Percentiles rank a stretch among this genome's conserved stretches.
Evolutionary conservation across 192 early-diverging fungal species (phyloP).

Genomic region (Linnemannia schmuckeri): DNA sequence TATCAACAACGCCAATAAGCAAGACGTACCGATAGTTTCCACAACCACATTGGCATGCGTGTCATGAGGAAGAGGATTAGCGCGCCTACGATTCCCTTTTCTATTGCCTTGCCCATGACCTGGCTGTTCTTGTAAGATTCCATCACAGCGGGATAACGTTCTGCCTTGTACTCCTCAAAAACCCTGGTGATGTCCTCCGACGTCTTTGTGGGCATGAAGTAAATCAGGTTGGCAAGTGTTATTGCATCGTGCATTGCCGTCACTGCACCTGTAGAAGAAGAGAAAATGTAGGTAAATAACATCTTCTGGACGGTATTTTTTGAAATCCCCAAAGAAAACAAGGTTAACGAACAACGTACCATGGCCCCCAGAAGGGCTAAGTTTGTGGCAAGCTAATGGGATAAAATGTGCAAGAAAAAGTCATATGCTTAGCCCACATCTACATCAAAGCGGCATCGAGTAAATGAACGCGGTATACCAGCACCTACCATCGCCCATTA

Average conservation of each 20-base stretch:
- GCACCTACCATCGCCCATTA: constrained; percentile 18
- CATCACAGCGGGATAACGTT: constrained; percentile 19
- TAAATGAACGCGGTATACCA: neutral
- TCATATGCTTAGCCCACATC: neutral
- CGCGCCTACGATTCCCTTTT: neutral
- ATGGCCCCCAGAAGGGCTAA: neutral
- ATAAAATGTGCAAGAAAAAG: neutral
- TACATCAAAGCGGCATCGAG: neutral
- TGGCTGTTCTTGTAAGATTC: constrained; percentile 6
- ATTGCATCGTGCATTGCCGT: constrained; percentile 18
- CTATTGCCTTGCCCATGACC: neutral
- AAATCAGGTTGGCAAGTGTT: neutral
- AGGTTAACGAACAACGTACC: neutral
- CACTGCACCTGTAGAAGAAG: neutral
- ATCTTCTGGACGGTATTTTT: neutral
- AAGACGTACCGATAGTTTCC: too few relatives aligned
- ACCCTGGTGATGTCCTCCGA: neutral
- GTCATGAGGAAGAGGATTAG: too few relatives aligned
- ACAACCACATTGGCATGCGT: too few relatives aligned
- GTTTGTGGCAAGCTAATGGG: constrained; percentile 14
- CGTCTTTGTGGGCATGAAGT: neutral
- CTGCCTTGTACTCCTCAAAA: constrained; percentile 8
- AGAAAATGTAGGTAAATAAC: neutral
- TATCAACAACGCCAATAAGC: too few relatives aligned
- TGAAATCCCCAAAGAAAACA: neutral